Evolutionary conservation across 1,284 basidiomycete species (phyloP), one percentile per base, ranked within the genome.

Genomic region (Fomitopsis palustris): DNA sequence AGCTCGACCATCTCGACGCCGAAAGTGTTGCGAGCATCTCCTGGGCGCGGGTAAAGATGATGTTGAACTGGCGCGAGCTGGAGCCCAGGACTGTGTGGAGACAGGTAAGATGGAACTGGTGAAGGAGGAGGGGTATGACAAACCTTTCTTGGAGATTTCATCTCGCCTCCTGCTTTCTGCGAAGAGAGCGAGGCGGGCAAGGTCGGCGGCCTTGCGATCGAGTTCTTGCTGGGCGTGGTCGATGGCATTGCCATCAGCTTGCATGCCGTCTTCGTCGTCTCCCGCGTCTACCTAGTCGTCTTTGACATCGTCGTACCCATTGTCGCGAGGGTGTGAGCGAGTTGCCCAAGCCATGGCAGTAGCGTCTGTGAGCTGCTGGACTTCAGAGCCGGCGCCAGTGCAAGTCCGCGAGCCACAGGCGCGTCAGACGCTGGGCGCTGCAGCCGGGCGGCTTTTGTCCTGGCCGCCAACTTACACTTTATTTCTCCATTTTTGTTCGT

Each of bases 101-200:
- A 58, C 10, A 39, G 16, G 31, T 54, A 27, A 51, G 29, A n/a
- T 17, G 0, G 43, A 23, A 17, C 9, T 16, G 17, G 7, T 2
- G 33, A 38, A 19, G 8, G 7, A 47, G 56, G 19, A 39, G 51
- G 53, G 27, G 43, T 33, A 49, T 16, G 49, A 29, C 69, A 37
- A 47, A 85, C 90, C 83, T 81, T 89, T 90, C 75, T 92, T 92
- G 19, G 81, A 84, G 47, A 93, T 90, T 29, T 93, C 90, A 29
- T 93, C 89, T 52, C 89, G 68, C 45, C 88, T 78, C 67, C 78
- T 81, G 56, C 87, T 83, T 68, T 92, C 88, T 2, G 77, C 78
- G 67, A 91, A 92, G 37, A 93, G 75, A 2, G 90, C 89, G 8
- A 92, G 77, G 8, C 90, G 81, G 7, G 88, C 88, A 31, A 93